Evolutionary conservation across 176 grass and related monocot genomes (phyloP), one percentile per base, ranked within the genome.

Genomic region (Zoysia japonica): DNA sequence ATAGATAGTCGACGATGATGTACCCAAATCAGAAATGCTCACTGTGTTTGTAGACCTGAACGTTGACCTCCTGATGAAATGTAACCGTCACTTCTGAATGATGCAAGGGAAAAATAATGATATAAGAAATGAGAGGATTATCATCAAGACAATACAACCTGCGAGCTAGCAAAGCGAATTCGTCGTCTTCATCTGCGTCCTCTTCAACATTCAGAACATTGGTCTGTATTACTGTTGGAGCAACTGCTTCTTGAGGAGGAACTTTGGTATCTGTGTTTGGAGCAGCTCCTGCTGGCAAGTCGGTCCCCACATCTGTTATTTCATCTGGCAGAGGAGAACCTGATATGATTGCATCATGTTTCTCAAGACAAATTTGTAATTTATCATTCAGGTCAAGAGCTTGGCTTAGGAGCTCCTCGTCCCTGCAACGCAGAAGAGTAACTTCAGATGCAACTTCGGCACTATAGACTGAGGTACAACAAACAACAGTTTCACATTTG

Each of bases 371-470:
- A 84, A 61, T 70, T 77, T 97, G 93, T 12, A 97, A 70, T 73
- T 87, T 89, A 51, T 97, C 93, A 76, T 97, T 97, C 52, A 97
- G 80, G 60, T 90, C 85, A 43, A 97, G 93, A 88, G 80, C 89
- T 79, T 87, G 85, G 12, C 82, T 88, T 70, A 97, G 66, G 46
- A 93, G 77, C 55, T 89, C 88, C 70, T 93, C 93, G 57, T 93
- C 93, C 59, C 90, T 90, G 85, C 59, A 77, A 77, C 78, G 47
- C 35, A 75, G 28, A 62, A 87, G 12, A 48, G 45, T 0, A 85
- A 69, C 37, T 61, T 65, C 37, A 78, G 65, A 61, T 57, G 55
- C 17, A 19, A 57, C 2, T 11, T 28, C 51, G 53, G 8, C 2
- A 45, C 51, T 47, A 28, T 14, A 36, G 37, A 65, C 6, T 72